A percentile compares a stretch with the other conserved stretches of the same genome.
Evolutionary conservation across 75 land plant genomes (phyloP).

Genomic region (Adiantum capillusveneris): DNA sequence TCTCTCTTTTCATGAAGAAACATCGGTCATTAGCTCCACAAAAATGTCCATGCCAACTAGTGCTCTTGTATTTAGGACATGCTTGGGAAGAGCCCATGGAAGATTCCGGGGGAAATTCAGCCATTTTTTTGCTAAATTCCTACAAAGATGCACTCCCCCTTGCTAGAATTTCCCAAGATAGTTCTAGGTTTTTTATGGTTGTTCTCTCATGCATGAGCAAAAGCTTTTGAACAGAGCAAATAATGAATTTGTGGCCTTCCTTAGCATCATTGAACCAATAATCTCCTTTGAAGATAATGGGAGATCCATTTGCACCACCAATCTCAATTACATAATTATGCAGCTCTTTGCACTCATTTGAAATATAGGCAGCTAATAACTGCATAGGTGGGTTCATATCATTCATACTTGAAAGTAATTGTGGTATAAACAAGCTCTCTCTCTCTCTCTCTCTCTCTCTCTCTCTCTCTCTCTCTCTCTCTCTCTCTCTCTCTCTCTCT

Average conservation of each 20-base stretch:
- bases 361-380: slow-evolving; percentile 10
- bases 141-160: slow-evolving; percentile 28
- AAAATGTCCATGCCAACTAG: neutral
- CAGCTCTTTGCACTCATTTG: slow-evolving; percentile 15
- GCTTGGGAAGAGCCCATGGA: slow-evolving; percentile 40
- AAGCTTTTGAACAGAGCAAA: slow-evolving; percentile 21
- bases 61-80: slow-evolving; percentile 38
- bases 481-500: no score
- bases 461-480: no score
- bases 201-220: slow-evolving; percentile 16
- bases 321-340: slow-evolving; percentile 3
- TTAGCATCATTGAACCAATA: slow-evolving; percentile 16
- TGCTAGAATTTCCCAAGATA: slow-evolving; percentile 3
- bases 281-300: slow-evolving; percentile 14
- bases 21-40: neutral
- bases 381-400: neutral
- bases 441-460: no score
- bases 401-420: neutral
- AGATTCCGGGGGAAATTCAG: no score
- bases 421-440: slow-evolving; percentile 14
- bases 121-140: slow-evolving; percentile 22
- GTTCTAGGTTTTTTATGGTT: slow-evolving; percentile 12
- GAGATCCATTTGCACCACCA: slow-evolving; percentile 12
- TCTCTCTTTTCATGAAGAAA: neutral
- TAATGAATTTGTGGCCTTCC: no score